Base-by-base conservation (phyloP, 1,284 basidiomycete species). In the Ustilago sp. region DNA sequence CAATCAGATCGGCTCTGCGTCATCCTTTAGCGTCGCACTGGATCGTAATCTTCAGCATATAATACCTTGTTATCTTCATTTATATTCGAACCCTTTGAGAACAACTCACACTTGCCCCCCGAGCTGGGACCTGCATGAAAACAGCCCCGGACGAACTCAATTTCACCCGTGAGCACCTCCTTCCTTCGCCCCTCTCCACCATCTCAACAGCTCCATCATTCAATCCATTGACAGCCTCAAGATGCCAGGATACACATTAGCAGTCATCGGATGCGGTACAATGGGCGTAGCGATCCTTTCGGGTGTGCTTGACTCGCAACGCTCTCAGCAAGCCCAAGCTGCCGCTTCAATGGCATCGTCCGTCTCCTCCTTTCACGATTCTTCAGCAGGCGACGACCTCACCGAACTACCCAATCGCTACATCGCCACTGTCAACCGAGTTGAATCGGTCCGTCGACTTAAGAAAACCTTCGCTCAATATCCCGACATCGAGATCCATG, bases 211-310 rank as follows among this genome's bases (percentile, higher is more conserved):
- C 8, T 4, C 3, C 31, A 34, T 5, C 15, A 31, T 28, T 28
- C 23, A 0, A 28, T 28, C 23, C 23, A 3, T 28, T 28, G 23
- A 28, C 23, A 28, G 19, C n/a, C 17, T 19, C 39, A 50, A 62
- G 4, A 77, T 78, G 73, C 54, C 73, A 2, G 77, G 72, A 3
- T 80, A 83, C 59, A 84, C 83, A 54, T 67, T 86, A 38, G 72
- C 80, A 52, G 73, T 86, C 45, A 82, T 86, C 43, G 84, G 80
- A 4, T 99, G 97, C 87, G 97, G 97, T 66, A 99, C 97, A 8
- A 99, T 99, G 97, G 97, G 97, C 65, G 88, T 98, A 77, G 95
- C 97, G 68, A 90, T 99, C 85, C 90, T 97, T 54, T 97, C 95
- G 35, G 97, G 94, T 61, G 91, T 96, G 47, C 88, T 95, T 55